These are phyloP conservation scores for Calonectria pseudoreteaudii DNA, from an alignment of 2,329 filamentous ascomycete genomes.

Conservation along the genomic window DNA sequence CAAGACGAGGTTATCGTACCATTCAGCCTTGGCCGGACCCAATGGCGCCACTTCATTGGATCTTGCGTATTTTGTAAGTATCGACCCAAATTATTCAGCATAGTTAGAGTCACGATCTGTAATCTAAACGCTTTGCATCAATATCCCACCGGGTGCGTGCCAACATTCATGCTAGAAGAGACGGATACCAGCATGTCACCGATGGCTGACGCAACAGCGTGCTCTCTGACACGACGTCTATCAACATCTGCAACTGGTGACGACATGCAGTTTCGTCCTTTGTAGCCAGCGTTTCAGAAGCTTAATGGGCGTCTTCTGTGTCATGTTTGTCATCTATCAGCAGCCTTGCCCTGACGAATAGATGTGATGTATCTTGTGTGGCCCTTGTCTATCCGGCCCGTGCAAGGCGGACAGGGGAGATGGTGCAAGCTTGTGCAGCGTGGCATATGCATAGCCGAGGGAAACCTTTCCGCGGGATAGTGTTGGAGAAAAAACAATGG, in stretches of 20 bases:
- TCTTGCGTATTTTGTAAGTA: neutral
- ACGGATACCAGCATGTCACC: too few species aligned
- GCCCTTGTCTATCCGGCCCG: conserved; percentile 4
- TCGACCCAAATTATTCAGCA: neutral
- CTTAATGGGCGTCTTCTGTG: conserved; percentile 5
- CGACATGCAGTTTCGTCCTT: neutral
- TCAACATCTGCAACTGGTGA: neutral
- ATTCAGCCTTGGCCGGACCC: neutral
- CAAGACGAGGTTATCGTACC: neutral
- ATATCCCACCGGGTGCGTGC: neutral
- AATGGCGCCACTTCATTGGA: neutral
- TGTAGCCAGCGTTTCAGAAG: conserved; percentile 1
- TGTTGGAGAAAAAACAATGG: neutral
- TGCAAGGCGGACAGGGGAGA: conserved; percentile 8
- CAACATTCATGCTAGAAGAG: neutral
- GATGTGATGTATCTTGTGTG: neutral
- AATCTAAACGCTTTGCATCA: neutral
- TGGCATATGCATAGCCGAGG: neutral
- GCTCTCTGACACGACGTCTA: neutral
- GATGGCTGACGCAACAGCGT: neutral
- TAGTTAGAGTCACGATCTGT: neutral
- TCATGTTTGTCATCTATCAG: neutral
- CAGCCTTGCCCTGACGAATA: conserved; percentile 1
- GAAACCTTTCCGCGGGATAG: neutral
- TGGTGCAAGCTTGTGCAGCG: neutral